Evolutionary conservation across 192 early-diverging fungal genomes (phyloP).

Genomic region (Coemansia sp.): DNA sequence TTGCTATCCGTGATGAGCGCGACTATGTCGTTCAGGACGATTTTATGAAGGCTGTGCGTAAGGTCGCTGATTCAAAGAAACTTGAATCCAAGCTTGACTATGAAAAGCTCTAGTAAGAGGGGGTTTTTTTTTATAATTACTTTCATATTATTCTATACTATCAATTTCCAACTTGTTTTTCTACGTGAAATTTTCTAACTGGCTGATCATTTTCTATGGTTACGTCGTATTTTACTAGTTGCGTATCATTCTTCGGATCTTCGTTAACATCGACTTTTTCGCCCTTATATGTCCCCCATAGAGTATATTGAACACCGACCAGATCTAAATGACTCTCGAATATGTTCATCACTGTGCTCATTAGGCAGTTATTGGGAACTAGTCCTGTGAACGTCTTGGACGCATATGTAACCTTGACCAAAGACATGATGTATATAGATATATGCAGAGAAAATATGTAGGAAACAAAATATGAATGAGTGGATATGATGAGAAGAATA

Average conservation of each 20-base stretch:
- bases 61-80: conserved; percentile 98
- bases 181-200: neutral
- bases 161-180: neutral
- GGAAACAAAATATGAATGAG: neutral
- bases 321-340: neutral
- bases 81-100: conserved; percentile 89
- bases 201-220: neutral
- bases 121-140: neutral
- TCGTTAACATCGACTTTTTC: neutral
- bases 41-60: conserved; percentile 99
- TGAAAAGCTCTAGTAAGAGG: conserved; percentile 69
- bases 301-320: neutral
- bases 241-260: no score
- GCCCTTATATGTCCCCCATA: neutral
- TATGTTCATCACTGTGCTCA: neutral
- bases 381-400: neutral
- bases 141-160: neutral
- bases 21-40: conserved; percentile 99
- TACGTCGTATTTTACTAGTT: neutral
- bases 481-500: neutral
- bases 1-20: conserved; percentile 98
- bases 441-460: no score
- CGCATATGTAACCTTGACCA: neutral
- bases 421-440: neutral
- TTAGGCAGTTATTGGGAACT: neutral